Base-by-base conservation (phyloP, 257 asterid species). In the Voacanga thouarsii region DNA sequence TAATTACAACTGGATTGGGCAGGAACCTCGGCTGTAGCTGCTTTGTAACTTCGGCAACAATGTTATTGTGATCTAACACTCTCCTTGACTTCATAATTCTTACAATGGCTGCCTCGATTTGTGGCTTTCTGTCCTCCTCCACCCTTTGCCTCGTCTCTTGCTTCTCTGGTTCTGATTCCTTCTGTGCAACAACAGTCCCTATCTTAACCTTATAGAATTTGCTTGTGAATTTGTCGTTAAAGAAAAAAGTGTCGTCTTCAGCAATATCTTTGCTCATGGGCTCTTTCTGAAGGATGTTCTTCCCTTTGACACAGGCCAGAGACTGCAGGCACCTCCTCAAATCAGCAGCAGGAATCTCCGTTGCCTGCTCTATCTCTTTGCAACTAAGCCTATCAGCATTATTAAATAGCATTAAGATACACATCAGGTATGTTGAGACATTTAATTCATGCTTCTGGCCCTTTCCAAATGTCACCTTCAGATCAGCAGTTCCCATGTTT, bases 61-160 rank as follows among this genome's bases (percentile, higher is more conserved):
- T 84, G 79, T 91, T 93, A 78, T 91, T 93, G 72, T 93, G 98
- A 86, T 93, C 98, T 86, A 93, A 83, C 2, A 89, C 92, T 82
- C 89, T 90, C 78, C 98, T 82, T 5, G 98, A 89, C 83, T 93
- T 93, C 98, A 93, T 93, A 77, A 93, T 88, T 79, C 98, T 83
- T 45, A 93, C 97, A 28, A 93, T 87, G 3, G 98, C 97, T 59
- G 97, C 98, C 82, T 93, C 98, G 39, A 91, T 91, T 91, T 91
- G 98, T 47, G 98, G 96, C 85, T 93, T 93, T 67, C 98, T 83
- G 76, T 91, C 97, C 86, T 93, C 98, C 82, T 91, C 98, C 81
- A 93, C 98, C 80, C 92, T 91, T 85, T 93, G 97, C 55, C 98
- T 84, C 1, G 97, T 91, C 84, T 93, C 98, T 81, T 90, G 98